A percentile compares a stretch with the other conserved stretches of the same genome.
These are phyloP conservation scores for Xylaria nigripes DNA, from an alignment of 495 filamentous ascomycete genomes.

Conservation along the genomic window DNA sequence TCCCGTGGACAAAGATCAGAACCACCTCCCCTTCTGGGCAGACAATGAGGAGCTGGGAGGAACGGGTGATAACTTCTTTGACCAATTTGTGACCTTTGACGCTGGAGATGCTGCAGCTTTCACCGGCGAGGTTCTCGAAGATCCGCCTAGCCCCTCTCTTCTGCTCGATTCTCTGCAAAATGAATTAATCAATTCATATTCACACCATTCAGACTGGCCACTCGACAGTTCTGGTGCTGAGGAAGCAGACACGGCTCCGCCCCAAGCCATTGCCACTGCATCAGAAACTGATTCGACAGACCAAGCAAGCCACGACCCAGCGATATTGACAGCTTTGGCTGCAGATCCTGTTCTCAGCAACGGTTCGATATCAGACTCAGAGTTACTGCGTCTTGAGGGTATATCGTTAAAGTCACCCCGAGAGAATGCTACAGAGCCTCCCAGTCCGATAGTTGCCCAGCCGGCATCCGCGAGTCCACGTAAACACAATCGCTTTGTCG, in stretches of 20 bases:
- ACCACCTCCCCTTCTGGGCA: conserved; percentile 26
- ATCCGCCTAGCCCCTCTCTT: conserved; percentile 26
- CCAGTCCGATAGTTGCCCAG: conserved; percentile 11
- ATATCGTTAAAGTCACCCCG: conserved; percentile 35
- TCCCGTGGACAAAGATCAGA: conserved; percentile 33
- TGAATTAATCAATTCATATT: conserved; percentile 13
- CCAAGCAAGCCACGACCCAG: conserved; percentile 10
- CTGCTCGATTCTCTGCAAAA: conserved; percentile 19
- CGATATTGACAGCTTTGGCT: conserved; percentile 9
- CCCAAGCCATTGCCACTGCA: neutral
- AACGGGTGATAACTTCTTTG: conserved; percentile 37
- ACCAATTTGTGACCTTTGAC: conserved; percentile 40
- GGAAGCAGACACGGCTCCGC: neutral
- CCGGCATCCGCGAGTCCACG: conserved; percentile 14
- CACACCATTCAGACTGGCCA: conserved; percentile 14
- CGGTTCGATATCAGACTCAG: conserved; percentile 41
- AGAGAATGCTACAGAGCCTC: conserved; percentile 17
- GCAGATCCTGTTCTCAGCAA: conserved; percentile 21
- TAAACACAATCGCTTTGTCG: conserved; percentile 18
- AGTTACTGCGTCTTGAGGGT: conserved; percentile 39
- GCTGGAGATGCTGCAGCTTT: conserved; percentile 15
- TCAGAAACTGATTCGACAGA: neutral
- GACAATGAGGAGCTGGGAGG: conserved; percentile 28
- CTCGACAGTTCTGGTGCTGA: neutral
- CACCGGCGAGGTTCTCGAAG: conserved; percentile 17